Evolutionary conservation across 768 basidiomycete species (phyloP).

Genomic region (Panaeolus cyanescens): DNA sequence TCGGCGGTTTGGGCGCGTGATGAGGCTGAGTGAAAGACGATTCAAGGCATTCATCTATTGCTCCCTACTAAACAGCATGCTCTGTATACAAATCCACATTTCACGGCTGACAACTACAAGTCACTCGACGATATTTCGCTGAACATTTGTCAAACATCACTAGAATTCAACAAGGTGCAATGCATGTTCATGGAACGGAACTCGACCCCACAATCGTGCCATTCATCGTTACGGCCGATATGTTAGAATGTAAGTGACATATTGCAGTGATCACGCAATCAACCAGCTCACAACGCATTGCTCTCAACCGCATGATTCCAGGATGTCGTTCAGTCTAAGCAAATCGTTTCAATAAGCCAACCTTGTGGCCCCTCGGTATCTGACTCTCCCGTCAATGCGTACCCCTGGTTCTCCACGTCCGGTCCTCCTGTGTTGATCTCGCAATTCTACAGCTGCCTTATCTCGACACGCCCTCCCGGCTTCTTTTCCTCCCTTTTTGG

Average conservation of each 20-base stretch:
- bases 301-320: not conserved
- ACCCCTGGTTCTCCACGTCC: not conserved
- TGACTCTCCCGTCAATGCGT: not conserved
- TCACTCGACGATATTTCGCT: not conserved
- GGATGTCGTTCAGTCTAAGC: not conserved
- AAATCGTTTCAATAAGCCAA: not conserved
- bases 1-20: not conserved
- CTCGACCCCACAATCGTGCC: not conserved
- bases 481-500: not conserved
- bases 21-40: not conserved
- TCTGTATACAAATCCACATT: not conserved
- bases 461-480: not conserved
- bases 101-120: not conserved
- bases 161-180: not conserved
- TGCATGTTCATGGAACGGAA: not conserved
- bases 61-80: not conserved
- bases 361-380: slow-evolving; percentile 1
- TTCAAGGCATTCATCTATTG: no score
- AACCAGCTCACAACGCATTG: not conserved
- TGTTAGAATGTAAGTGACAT: not conserved
- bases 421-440: not conserved
- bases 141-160: not conserved
- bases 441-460: not conserved
- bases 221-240: not conserved
- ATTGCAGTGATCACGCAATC: not conserved